Evolutionary conservation across 1,284 basidiomycete genomes (phyloP).

Genomic region (Puccinia coronata): DNA sequence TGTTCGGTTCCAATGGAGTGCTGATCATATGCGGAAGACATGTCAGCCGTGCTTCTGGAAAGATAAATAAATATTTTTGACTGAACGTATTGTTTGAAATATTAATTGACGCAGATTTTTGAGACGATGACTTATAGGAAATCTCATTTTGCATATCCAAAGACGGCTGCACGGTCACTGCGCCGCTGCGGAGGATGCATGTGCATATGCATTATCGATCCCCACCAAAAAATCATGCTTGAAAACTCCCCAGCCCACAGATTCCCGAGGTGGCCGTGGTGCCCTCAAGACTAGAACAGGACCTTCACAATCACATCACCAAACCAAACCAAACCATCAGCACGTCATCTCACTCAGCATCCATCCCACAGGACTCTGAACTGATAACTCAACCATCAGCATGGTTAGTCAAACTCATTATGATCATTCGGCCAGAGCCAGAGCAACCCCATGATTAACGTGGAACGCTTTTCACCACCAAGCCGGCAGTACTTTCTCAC

Average conservation of each 20-base stretch:
- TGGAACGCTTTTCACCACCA: too few species aligned
- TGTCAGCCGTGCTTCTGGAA: background rate
- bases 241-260: background rate
- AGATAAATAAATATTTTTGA: too few species aligned
- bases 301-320: background rate
- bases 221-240: background rate
- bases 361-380: too few species aligned
- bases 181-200: background rate
- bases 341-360: too few species aligned
- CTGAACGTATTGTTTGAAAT: too few species aligned
- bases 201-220: background rate
- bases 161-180: background rate
- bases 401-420: too few species aligned
- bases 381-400: too few species aligned
- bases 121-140: background rate
- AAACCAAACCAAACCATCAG: background rate
- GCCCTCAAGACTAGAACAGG: background rate
- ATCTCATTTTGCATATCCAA: background rate
- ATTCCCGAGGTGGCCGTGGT: background rate
- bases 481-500: constrained; percentile 27
- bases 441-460: too few species aligned
- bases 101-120: too few species aligned
- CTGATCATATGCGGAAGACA: background rate
- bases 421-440: background rate
- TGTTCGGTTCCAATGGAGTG: background rate